These are phyloP conservation scores for Hebeloma cylindrosporum DNA, from an alignment of 768 basidiomycete species.

Conservation along the genomic window DNA sequence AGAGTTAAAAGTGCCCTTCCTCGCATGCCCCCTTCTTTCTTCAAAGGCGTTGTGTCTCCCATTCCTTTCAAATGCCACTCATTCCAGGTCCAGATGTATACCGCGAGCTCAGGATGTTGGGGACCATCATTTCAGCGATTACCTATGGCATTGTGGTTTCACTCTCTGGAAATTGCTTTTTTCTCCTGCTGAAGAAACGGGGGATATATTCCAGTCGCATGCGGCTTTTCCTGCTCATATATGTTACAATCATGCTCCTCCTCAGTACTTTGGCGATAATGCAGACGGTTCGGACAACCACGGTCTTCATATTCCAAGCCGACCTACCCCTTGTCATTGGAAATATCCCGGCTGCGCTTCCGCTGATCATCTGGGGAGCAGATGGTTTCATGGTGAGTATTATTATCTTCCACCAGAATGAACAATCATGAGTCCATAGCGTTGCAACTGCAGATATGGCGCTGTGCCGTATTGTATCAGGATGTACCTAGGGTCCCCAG, in stretches of 20 bases:
- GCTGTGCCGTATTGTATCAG: constrained; percentile 13
- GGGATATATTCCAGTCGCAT: neutral
- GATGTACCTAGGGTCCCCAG: constrained; percentile 4
- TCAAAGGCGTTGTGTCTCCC: no score
- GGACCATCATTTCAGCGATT: constrained; percentile 13
- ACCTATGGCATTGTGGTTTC: constrained; percentile 13
- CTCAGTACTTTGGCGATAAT: constrained; percentile 14
- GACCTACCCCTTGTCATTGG: constrained; percentile 6
- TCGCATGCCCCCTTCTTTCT: no score
- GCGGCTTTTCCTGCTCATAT: constrained; percentile 7
- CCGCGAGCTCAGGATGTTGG: constrained; percentile 14
- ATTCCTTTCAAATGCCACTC: no score
- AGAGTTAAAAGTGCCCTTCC: no score
- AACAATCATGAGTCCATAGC: neutral
- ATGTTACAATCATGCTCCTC: constrained; percentile 9
- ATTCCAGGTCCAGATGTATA: constrained; percentile 1
- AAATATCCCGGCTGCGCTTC: constrained; percentile 10
- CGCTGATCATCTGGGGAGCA: constrained; percentile 16
- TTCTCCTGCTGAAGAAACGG: neutral
- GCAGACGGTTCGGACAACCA: constrained; percentile 2
- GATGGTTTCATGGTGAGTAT: constrained; percentile 19
- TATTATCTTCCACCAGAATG: neutral
- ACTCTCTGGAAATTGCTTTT: constrained; percentile 9
- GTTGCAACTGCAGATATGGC: constrained; percentile 14
- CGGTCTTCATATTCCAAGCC: constrained; percentile 5